Base-by-base conservation (phyloP, 1,139 yeast species). In the Magnusiomyces paraingens region DNA sequence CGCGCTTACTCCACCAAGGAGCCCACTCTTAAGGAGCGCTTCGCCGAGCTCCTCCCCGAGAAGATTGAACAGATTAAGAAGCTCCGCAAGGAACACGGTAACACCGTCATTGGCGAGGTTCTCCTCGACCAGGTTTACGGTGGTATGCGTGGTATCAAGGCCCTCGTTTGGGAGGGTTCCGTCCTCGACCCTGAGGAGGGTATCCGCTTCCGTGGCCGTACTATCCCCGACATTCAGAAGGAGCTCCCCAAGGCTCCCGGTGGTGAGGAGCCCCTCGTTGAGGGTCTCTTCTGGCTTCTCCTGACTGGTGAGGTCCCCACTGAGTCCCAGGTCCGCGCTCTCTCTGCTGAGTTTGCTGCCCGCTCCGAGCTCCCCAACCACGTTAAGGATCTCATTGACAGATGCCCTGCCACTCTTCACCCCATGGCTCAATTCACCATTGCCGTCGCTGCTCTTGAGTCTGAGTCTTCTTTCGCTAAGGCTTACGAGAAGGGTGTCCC, bases 141-240 rank as follows among this genome's bases (percentile, higher is more conserved):
- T 80, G 99, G 99, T 82, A 89, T 88, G 96, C 85, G 97, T 77
- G 97, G 97, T 74, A 87, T 91, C 77, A 88, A 88, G 77, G 96
- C 96, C 69, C 80, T 93, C 66, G 97, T 93, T 59, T 93, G 98
- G 98, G 98, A 93, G 80, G 99, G 99, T 68, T 91, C 98, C 56
- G 99, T 93, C 55, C 81, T 93, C 73, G 99, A 93, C 76, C 95
- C 99, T 65, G 86, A 86, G 64, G 99, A 93, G 77, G 99, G 99
- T 70, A 93, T 93, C 73, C 85, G 97, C 73, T 93, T 93, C 84
- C 89, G 98, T 79, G 98, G 98, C 68, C 82, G 85, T 76, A 91
- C 99, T 67, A 93, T 93, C 66, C 97, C 98, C 63, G 98, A 93
- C 68, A 82, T 91, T 71, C 95, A 88, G 75, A 79, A 82, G 70